Conservation (phyloP, 345 rosid genomes). For the Pistacia vera region DNA sequence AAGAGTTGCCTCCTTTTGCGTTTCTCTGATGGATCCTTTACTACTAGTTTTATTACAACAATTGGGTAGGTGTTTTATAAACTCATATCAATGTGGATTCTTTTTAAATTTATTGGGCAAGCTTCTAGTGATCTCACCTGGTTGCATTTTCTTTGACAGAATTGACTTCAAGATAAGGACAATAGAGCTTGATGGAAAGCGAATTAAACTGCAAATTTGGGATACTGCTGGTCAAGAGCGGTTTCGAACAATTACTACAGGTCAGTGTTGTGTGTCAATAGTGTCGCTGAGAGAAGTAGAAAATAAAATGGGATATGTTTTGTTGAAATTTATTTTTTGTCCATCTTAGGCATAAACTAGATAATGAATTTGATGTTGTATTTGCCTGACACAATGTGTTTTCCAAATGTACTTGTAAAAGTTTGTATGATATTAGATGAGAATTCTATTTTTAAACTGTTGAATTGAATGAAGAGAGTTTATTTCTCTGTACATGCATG, state of each 20-base stretch:
- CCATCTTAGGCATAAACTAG: background rate
- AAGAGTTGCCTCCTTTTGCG: conserved; percentile 96
- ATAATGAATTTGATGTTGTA: background rate
- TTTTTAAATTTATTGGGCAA: background rate
- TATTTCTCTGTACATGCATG: background rate
- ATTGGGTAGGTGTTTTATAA: conserved; percentile 61
- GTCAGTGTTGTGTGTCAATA: conserved; percentile 37
- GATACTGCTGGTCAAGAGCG: conserved; percentile 91
- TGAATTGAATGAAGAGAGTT: background rate
- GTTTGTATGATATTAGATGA: background rate
- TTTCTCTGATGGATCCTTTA: conserved; percentile 95
- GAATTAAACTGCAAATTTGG: conserved; percentile 97
- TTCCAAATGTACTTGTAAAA: background rate
- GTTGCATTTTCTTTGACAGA: conserved; percentile 39
- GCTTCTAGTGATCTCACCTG: conserved; percentile 5
- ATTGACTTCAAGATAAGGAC: conserved; percentile 98
- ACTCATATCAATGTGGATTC: background rate
- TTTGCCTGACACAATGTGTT: background rate
- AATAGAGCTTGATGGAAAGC: conserved; percentile 91
- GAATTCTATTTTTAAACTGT: background rate
- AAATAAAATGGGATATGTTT: background rate
- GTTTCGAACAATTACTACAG: conserved; percentile 90
- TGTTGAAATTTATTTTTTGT: background rate
- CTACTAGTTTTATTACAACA: conserved; percentile 96
- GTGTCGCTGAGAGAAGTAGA: background rate